phyloP scores from a whole-genome alignment of 2,329 filamentous ascomycete species.

The Colletotrichum zoysiae region DNA sequence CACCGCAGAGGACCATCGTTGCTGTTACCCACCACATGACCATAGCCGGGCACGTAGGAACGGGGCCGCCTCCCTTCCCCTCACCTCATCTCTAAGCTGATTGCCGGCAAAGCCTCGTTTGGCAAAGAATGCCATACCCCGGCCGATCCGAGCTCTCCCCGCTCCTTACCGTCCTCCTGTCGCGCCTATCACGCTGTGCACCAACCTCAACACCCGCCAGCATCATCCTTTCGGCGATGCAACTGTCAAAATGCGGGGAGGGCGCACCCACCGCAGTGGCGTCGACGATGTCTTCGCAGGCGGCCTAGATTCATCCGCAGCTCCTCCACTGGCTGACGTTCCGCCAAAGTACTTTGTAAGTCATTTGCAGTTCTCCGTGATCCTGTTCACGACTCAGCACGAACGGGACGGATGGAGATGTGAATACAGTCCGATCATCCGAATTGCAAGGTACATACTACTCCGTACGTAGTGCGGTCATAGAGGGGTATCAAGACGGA shows the following conservation, averaged over 20 bases:
- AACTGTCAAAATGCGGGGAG: constrained; percentile 27
- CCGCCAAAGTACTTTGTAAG: constrained; percentile 4
- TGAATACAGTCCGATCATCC: constrained; percentile 30
- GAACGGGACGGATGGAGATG: constrained; percentile 15
- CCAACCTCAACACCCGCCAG: constrained; percentile 6
- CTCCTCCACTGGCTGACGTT: constrained; percentile 5
- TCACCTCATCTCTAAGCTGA: constrained; percentile 30
- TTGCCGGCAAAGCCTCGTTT: constrained; percentile 15
- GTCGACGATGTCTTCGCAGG: constrained; percentile 8
- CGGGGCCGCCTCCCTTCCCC: constrained; percentile 24
- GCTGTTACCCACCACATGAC: background rate
- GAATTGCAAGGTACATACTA: constrained; percentile 20
- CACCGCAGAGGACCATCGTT: constrained; percentile 11
- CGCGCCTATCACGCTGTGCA: background rate
- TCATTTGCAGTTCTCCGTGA: background rate
- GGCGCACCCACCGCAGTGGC: constrained; percentile 22
- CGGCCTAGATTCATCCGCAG: background rate
- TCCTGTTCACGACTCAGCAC: constrained; percentile 24
- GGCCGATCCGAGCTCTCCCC: constrained; percentile 34
- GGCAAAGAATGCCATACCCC: constrained; percentile 31
- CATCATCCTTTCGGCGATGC: constrained; percentile 32
- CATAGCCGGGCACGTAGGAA: constrained; percentile 34
- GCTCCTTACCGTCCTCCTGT: constrained; percentile 23
- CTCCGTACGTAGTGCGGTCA: constrained; percentile 1
- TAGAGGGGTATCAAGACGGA: constrained; percentile 9